These are phyloP conservation scores for Penicillium longicatenatum DNA, from an alignment of 495 filamentous ascomycete genomes.

Conservation along the genomic window DNA sequence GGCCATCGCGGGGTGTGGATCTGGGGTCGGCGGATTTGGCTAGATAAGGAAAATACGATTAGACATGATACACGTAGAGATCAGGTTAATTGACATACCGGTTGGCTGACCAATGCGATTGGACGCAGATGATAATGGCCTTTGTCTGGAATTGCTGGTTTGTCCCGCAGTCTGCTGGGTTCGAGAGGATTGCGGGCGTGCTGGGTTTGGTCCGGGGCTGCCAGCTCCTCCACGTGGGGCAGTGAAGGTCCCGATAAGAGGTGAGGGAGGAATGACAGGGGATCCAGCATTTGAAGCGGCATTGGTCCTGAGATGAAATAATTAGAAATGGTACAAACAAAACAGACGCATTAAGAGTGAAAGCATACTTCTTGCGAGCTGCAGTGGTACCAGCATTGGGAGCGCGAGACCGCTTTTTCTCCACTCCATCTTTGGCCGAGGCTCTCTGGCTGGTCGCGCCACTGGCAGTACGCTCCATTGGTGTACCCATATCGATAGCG, in stretches of 20 bases:
- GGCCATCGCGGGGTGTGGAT: conserved; percentile 33
- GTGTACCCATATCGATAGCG: conserved; percentile 48
- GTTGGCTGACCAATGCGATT: conserved; percentile 38
- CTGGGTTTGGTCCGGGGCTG: conserved; percentile 43
- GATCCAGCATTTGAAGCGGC: conserved; percentile 58
- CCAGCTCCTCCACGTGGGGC: conserved; percentile 47
- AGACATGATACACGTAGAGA: conserved; percentile 27
- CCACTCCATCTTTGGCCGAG: conserved; percentile 59
- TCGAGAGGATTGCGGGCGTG: conserved; percentile 63
- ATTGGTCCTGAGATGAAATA: conserved; percentile 44
- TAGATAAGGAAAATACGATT: conserved; percentile 12
- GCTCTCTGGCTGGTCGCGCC: conserved; percentile 46
- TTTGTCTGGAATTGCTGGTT: conserved; percentile 55
- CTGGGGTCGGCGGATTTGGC: conserved; percentile 41
- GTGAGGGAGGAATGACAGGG: conserved; percentile 72
- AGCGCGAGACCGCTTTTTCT: conserved; percentile 73
- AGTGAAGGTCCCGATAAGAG: conserved; percentile 63
- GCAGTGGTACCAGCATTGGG: conserved; percentile 57
- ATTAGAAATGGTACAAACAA: conserved; percentile 10
- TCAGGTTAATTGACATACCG: neutral
- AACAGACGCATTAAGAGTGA: neutral
- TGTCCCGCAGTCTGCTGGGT: conserved; percentile 68
- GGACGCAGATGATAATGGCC: conserved; percentile 62
- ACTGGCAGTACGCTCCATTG: conserved; percentile 73
- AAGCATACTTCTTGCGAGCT: conserved; percentile 70